Evolutionary conservation across 176 grass and related monocot species (phyloP).

Genomic region (Triticum dicoccoides): DNA sequence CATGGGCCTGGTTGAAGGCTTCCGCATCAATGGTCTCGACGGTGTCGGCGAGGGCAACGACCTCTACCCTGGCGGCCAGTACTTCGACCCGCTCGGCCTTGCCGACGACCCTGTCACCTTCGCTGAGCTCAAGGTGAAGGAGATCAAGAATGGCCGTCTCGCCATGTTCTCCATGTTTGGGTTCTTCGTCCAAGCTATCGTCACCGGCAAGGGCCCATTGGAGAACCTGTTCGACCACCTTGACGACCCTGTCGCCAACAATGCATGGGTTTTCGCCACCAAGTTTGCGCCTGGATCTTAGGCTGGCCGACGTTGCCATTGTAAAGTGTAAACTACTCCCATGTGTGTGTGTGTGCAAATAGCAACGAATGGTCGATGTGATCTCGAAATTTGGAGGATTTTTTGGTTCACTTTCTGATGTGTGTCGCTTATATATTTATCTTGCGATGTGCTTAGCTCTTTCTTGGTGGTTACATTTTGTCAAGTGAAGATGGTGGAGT

Average conservation of each 20-base stretch:
- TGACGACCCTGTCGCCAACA: slow-evolving; percentile 86
- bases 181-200: slow-evolving; percentile 89
- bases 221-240: slow-evolving; percentile 98
- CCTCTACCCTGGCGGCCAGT: slow-evolving; percentile 89
- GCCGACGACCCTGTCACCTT: slow-evolving; percentile 81
- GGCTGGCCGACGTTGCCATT: slow-evolving; percentile 4
- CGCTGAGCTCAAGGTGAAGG: slow-evolving; percentile 94
- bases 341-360: neutral
- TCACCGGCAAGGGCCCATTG: slow-evolving; percentile 86
- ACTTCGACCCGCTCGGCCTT: slow-evolving; percentile 89
- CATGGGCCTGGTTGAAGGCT: slow-evolving; percentile 96
- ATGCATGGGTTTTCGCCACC: slow-evolving; percentile 92
- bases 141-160: slow-evolving; percentile 94
- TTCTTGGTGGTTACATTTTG: neutral
- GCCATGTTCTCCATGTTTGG: slow-evolving; percentile 99
- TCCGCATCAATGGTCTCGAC: slow-evolving; percentile 83
- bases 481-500: neutral
- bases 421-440: neutral
- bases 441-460: neutral
- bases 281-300: slow-evolving; percentile 86
- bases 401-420: slow-evolving; percentile 2
- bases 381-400: neutral
- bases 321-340: slow-evolving; percentile 42
- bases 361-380: neutral
- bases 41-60: slow-evolving; percentile 92